Evolutionary conservation across 805 yeast species (phyloP), one percentile per base, ranked within the genome.

Genomic region (Teunomyces gatunensis): DNA sequence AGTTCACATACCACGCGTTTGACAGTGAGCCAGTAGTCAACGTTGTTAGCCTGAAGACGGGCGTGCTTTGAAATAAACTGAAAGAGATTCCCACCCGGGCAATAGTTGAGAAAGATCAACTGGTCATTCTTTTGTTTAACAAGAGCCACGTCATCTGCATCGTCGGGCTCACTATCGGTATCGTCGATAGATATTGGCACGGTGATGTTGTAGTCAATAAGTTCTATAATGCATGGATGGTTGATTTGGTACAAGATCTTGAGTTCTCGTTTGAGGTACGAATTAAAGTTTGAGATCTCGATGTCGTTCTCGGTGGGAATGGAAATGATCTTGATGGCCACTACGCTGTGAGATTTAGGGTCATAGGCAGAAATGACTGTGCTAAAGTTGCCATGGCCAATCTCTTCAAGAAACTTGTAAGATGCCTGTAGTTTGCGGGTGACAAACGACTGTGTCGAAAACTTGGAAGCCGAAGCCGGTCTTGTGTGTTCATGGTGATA

Each of bases 41-140:
- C 30, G 13, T 41, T 34, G 30, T 67, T 54, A 7, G 69, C 56
- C n/a, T 77, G 65, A 48, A 74, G 58, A 17, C 28, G 28, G 5
- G 40, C 32, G 17, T 30, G 42, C 80, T 85, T 53, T 4, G 54
- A 12, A 40, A 63, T 78, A 49, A 88, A 77, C 30, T 83, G 83
- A 56, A 87, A 84, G 35, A 94, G 64, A 58, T 90, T 96, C 3
- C 98, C 97, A 4, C 98, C 98, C 5, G 71, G 63, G 56, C 89
- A 87, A 62, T 78, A 89, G 1, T 91, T 87, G 58, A 91, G 72
- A 35, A 86, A 85, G 64, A 91, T 77, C 48, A 52, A 54, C 53
- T 64, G 69, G 58, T 68, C 58, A 56, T 51, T 73, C 62, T 57
- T 61, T 47, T 27, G 32, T 27, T 50, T 47, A 5, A 57, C 44